Evolutionary conservation across 164 flowering plant species (phyloP).

Genomic region (Kalanchoe fedtschenkoi): DNA sequence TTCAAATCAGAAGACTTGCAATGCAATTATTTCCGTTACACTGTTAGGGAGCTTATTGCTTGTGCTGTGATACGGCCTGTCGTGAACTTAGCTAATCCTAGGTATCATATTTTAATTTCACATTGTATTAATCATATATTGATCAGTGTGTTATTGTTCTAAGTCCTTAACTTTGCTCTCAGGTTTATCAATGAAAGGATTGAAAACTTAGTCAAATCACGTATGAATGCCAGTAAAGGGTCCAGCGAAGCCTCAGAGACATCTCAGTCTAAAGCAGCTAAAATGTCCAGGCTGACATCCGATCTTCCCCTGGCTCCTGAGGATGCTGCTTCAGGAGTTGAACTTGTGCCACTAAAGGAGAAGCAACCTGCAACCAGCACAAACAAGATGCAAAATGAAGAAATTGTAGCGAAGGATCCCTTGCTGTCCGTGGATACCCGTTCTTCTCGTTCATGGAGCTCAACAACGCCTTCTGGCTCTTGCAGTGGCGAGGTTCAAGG

Average conservation of each 20-base stretch:
- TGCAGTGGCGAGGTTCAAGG: slow-evolving; percentile 20
- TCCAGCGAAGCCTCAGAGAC: slow-evolving; percentile 22
- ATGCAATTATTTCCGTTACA: slow-evolving; percentile 68
- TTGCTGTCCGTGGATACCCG: slow-evolving; percentile 62
- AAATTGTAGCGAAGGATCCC: slow-evolving; percentile 49
- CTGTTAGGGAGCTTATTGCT: slow-evolving; percentile 85
- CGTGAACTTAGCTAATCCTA: slow-evolving; percentile 77
- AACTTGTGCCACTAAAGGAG: slow-evolving; percentile 74
- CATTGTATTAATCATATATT: slow-evolving; percentile 2
- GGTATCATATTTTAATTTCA: slow-evolving; percentile 24
- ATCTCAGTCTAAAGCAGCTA: slow-evolving; percentile 34
- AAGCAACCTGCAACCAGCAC: slow-evolving; percentile 20
- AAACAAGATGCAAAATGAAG: slow-evolving; percentile 22
- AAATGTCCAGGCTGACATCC: slow-evolving; percentile 34
- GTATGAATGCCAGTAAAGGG: slow-evolving; percentile 43
- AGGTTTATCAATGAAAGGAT: slow-evolving; percentile 96
- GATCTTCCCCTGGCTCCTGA: slow-evolving; percentile 57
- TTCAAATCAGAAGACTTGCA: slow-evolving; percentile 78
- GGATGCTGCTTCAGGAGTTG: slow-evolving; percentile 71
- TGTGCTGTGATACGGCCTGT: slow-evolving; percentile 94
- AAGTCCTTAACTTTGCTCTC: slow-evolving; percentile 16
- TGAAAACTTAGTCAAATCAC: slow-evolving; percentile 49
- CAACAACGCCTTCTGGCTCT: slow-evolving; percentile 34
- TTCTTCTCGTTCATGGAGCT: slow-evolving; percentile 55
- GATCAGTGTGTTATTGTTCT: slow-evolving; percentile 7